A percentile compares a stretch with the other conserved stretches of the same genome.
phyloP scores from a whole-genome alignment of 2,329 filamentous ascomycete species.

The Parascedosporium putredinis region DNA sequence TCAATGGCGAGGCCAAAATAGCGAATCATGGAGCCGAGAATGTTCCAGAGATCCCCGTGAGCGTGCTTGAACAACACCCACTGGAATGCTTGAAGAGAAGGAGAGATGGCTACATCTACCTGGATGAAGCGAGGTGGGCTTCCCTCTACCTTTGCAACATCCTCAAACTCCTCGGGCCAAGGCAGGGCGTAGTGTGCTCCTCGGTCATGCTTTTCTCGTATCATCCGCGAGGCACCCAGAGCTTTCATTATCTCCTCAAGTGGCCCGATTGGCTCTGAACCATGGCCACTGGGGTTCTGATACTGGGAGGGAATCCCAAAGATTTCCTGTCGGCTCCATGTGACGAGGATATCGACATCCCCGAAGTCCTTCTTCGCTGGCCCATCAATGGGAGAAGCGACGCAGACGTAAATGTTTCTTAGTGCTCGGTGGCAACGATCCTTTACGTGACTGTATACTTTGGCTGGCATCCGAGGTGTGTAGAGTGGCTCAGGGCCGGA shows the following conservation, averaged over 20 bases:
- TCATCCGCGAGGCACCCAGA: slow-evolving; percentile 34
- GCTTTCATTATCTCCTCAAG: slow-evolving; percentile 15
- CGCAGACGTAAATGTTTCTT: slow-evolving; percentile 37
- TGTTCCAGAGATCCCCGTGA: slow-evolving; percentile 62
- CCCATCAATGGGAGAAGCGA: slow-evolving; percentile 54
- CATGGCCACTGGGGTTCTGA: not conserved
- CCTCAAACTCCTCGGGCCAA: slow-evolving; percentile 29
- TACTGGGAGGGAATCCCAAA: slow-evolving; percentile 10
- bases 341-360: slow-evolving; percentile 63
- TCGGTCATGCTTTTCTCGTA: slow-evolving; percentile 18
- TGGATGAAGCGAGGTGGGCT: slow-evolving; percentile 40
- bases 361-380: slow-evolving; percentile 59
- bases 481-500: slow-evolving; percentile 33
- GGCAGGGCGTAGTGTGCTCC: slow-evolving; percentile 43
- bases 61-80: slow-evolving; percentile 61
- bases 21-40: slow-evolving; percentile 53
- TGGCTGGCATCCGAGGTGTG: slow-evolving; percentile 55
- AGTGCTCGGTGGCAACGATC: slow-evolving; percentile 34
- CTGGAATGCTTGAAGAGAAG: slow-evolving; percentile 28
- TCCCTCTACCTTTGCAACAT: slow-evolving; percentile 1
- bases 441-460: slow-evolving; percentile 45
- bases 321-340: slow-evolving; percentile 18
- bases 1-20: slow-evolving; percentile 56
- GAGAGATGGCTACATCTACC: slow-evolving; percentile 54
- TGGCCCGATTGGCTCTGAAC: slow-evolving; percentile 18